Base-by-base conservation (phyloP, 768 basidiomycete species). In the Fomitopsis serialis region DNA sequence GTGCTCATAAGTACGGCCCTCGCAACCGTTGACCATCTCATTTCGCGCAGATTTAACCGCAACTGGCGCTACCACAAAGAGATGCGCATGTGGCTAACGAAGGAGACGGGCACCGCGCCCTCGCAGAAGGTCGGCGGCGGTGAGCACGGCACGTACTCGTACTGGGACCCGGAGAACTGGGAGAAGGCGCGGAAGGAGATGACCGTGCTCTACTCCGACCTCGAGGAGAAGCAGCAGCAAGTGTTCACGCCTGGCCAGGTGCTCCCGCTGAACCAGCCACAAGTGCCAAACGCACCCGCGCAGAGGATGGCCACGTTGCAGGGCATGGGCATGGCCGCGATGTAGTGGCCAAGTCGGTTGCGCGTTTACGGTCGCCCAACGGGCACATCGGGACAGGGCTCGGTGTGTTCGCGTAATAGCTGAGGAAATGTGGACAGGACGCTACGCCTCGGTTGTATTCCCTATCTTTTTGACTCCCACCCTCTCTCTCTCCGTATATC, bases 31-130 rank as follows among this genome's bases (percentile, higher is more conserved):
- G 37, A 46, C 43, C 42, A 24, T 53, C 45, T 55, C 42, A 50
- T 57, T 48, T 53, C 44, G 22, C 53, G 43, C 61, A 95, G 93
- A 64, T 96, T 84, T 77, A 89, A 89, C 68, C 87, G 93, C 56
- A 94, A 93, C 69, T 98, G 95, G 94, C 78, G 95, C 55, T 97
- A 88, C 70, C 94, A 97, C 81, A 97, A 94, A 68, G 91, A 93
- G 61, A 77, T 91, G 47, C 85, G 85, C 40, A 69, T 91, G 50
- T 80, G 85, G 85, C 71, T 97, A 70, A 95, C 92, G 44, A 95
- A 95, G 64, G 92, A 96, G 69, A 84, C 80, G 35, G 87, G 87
- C 21, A 85, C 87, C 50, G 74, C 80, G 49, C 84, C 85, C 45
- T 86, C 86, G 54, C 79, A 83, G 61, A 90, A 90, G 70, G 84